Base-by-base conservation (phyloP, 441 rosid genomes). In the Daphne laureola region DNA sequence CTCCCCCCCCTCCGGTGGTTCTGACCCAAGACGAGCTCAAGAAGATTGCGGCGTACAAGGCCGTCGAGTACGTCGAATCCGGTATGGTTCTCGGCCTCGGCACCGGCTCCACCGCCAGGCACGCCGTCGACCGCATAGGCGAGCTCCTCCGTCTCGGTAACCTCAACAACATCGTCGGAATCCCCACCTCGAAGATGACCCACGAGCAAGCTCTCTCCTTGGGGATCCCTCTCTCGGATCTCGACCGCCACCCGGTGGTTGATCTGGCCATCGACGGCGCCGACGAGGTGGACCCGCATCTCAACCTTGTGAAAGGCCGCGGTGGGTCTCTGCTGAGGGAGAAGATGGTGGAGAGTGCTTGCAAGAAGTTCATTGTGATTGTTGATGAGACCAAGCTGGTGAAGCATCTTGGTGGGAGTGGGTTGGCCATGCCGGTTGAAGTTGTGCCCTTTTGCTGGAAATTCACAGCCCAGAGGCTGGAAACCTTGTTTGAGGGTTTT, bases 11-110 rank as follows among this genome's bases (percentile, higher is more conserved):
- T 0, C 76, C 77, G 0, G 70, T 74, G 16, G 42, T 67, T 7
- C 72, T 82, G 17, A 73, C 92, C 57, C 96, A 89, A 53, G 96
- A 92, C 67, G 92, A 89, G 21, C 86, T 92, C 26, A 92, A 92
- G 67, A 77, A 71, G 44, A 80, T 84, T 42, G 94, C 97, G 9
- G 97, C 97, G 36, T 84, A 80, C 78, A 89, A 89, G 58, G 98
- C 98, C 26, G 98, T 89, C 0, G 97, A 89, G 58, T 86, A 68
- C 67, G 96, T 92, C 12, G 64, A 78, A 53, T 92, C 98, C 54
- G 98, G 98, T 12, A 92, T 92, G 98, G 96, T 92, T 55, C 67
- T 89, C 15, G 98, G 94, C 40, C 86, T 89, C 23, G 98, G 97
- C 14, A 92, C 98, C 7, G 97, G 98, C 51, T 92, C 98, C 65